Conservation (phyloP, 257 asterid species). For the Jacaranda mimosifolia region DNA sequence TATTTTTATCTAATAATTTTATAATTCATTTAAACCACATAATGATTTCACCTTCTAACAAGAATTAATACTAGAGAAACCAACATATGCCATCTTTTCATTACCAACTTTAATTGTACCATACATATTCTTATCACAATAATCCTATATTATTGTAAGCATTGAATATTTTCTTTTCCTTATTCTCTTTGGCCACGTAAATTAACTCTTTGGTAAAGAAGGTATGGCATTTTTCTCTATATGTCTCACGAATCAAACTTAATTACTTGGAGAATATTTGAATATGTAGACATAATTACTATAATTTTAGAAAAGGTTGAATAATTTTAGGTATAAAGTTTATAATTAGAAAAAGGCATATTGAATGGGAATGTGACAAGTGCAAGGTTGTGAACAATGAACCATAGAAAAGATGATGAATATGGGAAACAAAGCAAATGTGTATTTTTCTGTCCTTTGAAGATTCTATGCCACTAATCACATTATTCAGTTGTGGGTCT, state of each 20-base stretch:
- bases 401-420: neutral
- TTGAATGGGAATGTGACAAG: slow-evolving; percentile 11
- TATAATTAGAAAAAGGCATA: neutral
- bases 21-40: no score
- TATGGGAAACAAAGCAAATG: neutral
- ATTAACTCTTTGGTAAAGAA: no score
- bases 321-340: neutral
- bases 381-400: slow-evolving; percentile 28
- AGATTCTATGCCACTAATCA: neutral
- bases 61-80: no score
- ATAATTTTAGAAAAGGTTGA: neutral
- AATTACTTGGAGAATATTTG: neutral
- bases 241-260: neutral
- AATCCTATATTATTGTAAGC: neutral
- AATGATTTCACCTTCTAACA: no score
- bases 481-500: neutral
- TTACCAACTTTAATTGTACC: neutral
- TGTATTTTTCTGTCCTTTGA: neutral
- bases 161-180: neutral
- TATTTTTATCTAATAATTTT: no score
- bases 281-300: neutral
- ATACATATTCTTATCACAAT: no score
- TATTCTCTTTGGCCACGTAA: neutral
- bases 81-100: neutral
- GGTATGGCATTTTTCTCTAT: neutral